Conservation (phyloP, 768 basidiomycete genomes). For the Tulasnella sp. region DNA sequence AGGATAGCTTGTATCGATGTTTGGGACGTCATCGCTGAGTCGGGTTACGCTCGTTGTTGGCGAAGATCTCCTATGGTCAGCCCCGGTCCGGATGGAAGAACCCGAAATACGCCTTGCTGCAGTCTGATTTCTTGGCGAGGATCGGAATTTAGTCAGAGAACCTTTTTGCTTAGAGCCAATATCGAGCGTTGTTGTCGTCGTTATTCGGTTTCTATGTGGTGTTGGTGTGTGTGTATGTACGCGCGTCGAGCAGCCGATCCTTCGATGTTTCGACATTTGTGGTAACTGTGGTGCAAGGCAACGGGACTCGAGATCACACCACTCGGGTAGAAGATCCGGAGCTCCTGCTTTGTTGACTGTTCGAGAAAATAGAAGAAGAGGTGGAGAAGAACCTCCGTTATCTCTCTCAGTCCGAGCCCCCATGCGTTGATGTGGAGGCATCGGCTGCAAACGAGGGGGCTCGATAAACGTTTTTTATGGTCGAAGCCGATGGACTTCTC, state of each 20-base stretch:
- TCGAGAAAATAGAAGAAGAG: neutral
- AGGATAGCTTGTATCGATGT: slow-evolving; percentile 1
- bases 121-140: neutral
- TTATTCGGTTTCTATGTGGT: neutral
- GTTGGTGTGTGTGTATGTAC: neutral
- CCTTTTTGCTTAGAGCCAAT: neutral
- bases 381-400: slow-evolving; percentile 6
- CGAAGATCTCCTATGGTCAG: neutral
- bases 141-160: neutral
- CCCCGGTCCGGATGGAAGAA: neutral
- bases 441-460: neutral
- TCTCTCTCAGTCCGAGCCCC: neutral
- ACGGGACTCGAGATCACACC: neutral
- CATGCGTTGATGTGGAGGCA: slow-evolving; percentile 2
- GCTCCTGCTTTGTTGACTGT: neutral
- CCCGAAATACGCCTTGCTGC: neutral
- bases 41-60: neutral
- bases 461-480: neutral
- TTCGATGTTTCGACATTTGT: neutral
- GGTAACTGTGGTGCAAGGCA: neutral
- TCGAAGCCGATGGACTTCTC: neutral
- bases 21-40: neutral
- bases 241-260: neutral
- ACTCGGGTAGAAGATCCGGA: slow-evolving; percentile 5
- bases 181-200: neutral